Conservation (phyloP, 495 filamentous ascomycete genomes). For the Penicillium malachiteum region DNA sequence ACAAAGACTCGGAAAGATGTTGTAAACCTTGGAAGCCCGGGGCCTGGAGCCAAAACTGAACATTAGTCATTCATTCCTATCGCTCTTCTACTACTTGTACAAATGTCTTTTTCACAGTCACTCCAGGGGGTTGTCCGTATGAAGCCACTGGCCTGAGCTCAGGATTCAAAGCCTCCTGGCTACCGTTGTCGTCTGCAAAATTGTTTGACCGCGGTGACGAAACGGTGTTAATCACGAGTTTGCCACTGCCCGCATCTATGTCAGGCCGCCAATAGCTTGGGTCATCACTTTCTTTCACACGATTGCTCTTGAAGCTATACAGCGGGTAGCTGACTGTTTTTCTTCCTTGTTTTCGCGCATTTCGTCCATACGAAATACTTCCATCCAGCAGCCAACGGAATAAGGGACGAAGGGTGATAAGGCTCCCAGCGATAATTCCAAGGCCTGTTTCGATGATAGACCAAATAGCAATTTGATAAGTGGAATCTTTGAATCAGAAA, state of each 20-base stretch:
- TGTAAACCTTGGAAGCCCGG: too few species aligned
- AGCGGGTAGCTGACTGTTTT: background rate
- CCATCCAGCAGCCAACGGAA: conserved; percentile 29
- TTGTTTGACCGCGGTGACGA: background rate
- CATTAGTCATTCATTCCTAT: too few species aligned
- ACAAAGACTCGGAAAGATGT: too few species aligned
- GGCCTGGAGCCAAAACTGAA: too few species aligned
- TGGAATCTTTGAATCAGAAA: conserved; percentile 18
- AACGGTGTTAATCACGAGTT: background rate
- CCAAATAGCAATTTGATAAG: conserved; percentile 34
- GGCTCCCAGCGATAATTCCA: conserved; percentile 38
- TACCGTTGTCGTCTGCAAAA: background rate
- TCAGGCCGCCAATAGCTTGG: background rate
- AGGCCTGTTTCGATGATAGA: conserved; percentile 34
- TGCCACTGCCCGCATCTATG: background rate
- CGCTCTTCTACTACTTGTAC: too few species aligned
- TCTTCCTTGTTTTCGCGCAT: background rate
- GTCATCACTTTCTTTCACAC: background rate
- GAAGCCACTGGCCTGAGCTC: background rate
- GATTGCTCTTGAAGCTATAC: background rate
- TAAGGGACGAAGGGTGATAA: conserved; percentile 39
- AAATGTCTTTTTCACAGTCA: too few species aligned
- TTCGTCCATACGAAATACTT: background rate
- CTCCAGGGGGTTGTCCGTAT: too few species aligned
- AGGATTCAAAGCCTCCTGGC: conserved; percentile 2